Evolutionary conservation across 306 rosid species (phyloP).

Genomic region (Quercus agrifolia): DNA sequence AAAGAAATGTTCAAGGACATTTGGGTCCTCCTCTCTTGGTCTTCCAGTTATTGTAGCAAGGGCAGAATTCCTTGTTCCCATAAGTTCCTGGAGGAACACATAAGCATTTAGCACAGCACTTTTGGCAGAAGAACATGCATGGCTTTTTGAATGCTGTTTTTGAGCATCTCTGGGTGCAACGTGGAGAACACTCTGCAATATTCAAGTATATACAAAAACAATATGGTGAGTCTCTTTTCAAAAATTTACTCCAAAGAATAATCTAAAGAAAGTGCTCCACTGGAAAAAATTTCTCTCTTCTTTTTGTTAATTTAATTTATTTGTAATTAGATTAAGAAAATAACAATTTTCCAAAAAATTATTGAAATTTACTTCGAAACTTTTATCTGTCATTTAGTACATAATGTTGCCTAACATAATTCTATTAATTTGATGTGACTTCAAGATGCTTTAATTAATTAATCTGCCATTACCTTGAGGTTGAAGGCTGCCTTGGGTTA

Average conservation of each 20-base stretch:
- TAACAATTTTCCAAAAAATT: too few species aligned
- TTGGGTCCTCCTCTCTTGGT: slow-evolving; percentile 84
- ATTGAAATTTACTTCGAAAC: too few species aligned
- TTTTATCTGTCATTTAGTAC: too few species aligned
- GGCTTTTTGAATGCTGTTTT: slow-evolving; percentile 71
- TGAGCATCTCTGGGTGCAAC: slow-evolving; percentile 57
- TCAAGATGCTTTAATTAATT: background rate
- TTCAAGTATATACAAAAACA: too few species aligned
- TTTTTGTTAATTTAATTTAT: too few species aligned
- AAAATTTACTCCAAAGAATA: too few species aligned
- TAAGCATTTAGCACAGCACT: slow-evolving; percentile 73
- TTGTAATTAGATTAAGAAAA: background rate
- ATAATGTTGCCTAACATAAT: too few species aligned
- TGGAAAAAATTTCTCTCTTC: too few species aligned
- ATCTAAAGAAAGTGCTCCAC: too few species aligned
- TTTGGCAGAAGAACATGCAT: slow-evolving; percentile 67
- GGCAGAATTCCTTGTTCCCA: slow-evolving; percentile 69
- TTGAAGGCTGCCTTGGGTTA: slow-evolving; percentile 68
- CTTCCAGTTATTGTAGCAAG: slow-evolving; percentile 85
- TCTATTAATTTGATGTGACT: too few species aligned
- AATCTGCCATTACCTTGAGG: slow-evolving; percentile 48
- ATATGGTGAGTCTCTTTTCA: too few species aligned
- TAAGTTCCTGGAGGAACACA: slow-evolving; percentile 82
- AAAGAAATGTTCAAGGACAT: slow-evolving; percentile 46
- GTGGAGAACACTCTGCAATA: slow-evolving; percentile 53